These are phyloP conservation scores for Coemansia javaensis DNA, from an alignment of 192 early-diverging fungal species.

Conservation along the genomic window DNA sequence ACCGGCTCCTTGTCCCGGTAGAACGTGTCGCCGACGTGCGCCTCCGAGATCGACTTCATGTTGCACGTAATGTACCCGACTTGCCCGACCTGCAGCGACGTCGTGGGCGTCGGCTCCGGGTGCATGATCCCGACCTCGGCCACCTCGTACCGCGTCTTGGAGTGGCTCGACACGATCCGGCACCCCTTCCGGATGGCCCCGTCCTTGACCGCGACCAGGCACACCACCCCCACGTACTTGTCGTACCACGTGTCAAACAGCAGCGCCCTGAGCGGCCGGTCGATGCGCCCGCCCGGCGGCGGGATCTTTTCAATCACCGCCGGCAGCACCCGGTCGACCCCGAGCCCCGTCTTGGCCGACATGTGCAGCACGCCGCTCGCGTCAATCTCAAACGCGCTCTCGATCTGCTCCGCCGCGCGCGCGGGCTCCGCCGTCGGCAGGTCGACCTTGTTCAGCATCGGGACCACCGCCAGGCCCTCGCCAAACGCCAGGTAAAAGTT, in stretches of 20 bases:
- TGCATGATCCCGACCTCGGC: slow-evolving; percentile 92
- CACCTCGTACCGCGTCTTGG: slow-evolving; percentile 79
- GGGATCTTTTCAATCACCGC: slow-evolving; percentile 75
- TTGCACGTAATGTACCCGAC: slow-evolving; percentile 90
- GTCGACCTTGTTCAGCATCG: slow-evolving; percentile 94
- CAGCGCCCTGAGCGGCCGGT: slow-evolving; percentile 75
- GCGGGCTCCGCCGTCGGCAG: slow-evolving; percentile 83
- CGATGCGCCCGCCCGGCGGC: slow-evolving; percentile 61
- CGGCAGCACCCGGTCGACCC: slow-evolving; percentile 69
- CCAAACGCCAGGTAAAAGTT: slow-evolving; percentile 94
- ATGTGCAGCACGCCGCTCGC: slow-evolving; percentile 61
- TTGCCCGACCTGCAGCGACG: slow-evolving; percentile 56
- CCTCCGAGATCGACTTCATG: slow-evolving; percentile 91
- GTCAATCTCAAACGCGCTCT: slow-evolving; percentile 82
- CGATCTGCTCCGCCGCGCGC: slow-evolving; percentile 70
- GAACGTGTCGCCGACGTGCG: slow-evolving; percentile 94
- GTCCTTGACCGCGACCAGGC: slow-evolving; percentile 84
- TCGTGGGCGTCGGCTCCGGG: slow-evolving; percentile 72
- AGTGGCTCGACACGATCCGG: slow-evolving; percentile 74
- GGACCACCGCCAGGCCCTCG: slow-evolving; percentile 78
- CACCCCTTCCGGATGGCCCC: slow-evolving; percentile 73
- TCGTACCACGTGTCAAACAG: slow-evolving; percentile 98
- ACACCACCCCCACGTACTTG: slow-evolving; percentile 95
- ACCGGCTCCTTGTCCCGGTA: slow-evolving; percentile 64
- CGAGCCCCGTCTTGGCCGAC: slow-evolving; percentile 82